A percentile compares a stretch with the other conserved stretches of the same genome.
These are phyloP conservation scores for Dothideomycetes sp. DNA, from an alignment of 2,329 filamentous ascomycete genomes.

Conservation along the genomic window DNA sequence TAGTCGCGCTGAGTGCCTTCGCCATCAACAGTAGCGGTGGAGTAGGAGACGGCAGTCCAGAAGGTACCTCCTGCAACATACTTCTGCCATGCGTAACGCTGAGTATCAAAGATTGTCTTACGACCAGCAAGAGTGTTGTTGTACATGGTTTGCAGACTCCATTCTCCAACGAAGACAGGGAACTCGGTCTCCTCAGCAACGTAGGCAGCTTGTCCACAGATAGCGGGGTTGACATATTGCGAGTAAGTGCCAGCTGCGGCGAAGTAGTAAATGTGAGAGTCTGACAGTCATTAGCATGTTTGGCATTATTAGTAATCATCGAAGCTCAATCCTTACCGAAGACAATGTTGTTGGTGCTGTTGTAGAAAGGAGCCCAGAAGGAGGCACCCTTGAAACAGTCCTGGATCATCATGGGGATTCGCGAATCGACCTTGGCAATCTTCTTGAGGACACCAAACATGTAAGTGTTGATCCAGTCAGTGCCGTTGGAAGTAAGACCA, in stretches of 20 bases:
- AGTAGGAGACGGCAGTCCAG: constrained; percentile 12
- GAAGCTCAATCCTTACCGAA: constrained; percentile 4
- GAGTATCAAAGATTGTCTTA: constrained; percentile 13
- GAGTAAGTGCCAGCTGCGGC: constrained; percentile 11
- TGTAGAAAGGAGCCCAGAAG: constrained; percentile 13
- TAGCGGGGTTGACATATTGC: constrained; percentile 9
- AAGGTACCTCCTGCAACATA: constrained; percentile 9
- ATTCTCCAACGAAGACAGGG: constrained; percentile 21
- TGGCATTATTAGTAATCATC: too few relatives aligned
- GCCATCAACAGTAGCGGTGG: constrained; percentile 10
- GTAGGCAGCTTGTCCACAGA: constrained; percentile 13
- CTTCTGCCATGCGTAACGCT: constrained; percentile 17
- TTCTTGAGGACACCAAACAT: constrained; percentile 19
- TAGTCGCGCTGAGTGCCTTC: constrained; percentile 12
- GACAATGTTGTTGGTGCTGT: constrained; percentile 13
- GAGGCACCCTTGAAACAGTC: constrained; percentile 13
- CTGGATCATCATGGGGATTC: constrained; percentile 24
- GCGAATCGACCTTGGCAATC: constrained; percentile 11
- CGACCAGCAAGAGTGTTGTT: constrained; percentile 16
- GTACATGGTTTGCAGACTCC: constrained; percentile 16
- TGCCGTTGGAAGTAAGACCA: constrained; percentile 19
- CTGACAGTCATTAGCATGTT: background rate
- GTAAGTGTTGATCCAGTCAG: constrained; percentile 23
- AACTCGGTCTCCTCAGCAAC: constrained; percentile 12
- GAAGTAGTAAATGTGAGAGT: constrained; percentile 19